Conservation (phyloP, 768 basidiomycete genomes). For the Crepidotus variabilis region DNA sequence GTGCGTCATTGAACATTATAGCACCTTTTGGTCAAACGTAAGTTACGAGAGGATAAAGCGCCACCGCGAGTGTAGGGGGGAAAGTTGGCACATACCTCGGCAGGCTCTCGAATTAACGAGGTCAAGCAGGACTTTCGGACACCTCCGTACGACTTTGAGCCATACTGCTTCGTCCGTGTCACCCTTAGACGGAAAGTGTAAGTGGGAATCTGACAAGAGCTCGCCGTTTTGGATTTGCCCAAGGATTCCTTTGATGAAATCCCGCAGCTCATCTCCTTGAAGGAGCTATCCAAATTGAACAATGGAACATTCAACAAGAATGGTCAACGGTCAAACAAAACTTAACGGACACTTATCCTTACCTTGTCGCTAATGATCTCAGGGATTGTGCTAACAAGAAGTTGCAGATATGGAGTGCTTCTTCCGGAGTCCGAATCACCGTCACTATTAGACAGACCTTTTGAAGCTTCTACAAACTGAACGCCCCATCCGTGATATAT, state of each 20-base stretch:
- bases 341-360: conserved; percentile 25
- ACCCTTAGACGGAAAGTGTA: conserved; percentile 14
- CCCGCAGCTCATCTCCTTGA: conserved; percentile 66
- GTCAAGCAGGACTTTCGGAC: conserved; percentile 79
- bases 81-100: conserved; percentile 53
- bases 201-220: conserved; percentile 24
- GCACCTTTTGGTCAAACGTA: conserved; percentile 55
- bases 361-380: conserved; percentile 74
- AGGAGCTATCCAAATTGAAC: conserved; percentile 44
- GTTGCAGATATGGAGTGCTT: conserved; percentile 54
- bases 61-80: background rate
- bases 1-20: conserved; percentile 92
- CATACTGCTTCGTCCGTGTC: conserved; percentile 40
- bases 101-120: conserved; percentile 95
- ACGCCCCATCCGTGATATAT: conserved; percentile 73
- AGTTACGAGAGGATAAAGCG: background rate
- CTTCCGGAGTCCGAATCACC: conserved; percentile 25
- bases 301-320: conserved; percentile 10
- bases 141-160: conserved; percentile 74
- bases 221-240: conserved; percentile 52
- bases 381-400: conserved; percentile 61
- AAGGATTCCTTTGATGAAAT: conserved; percentile 72
- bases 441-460: conserved; percentile 20
- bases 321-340: conserved; percentile 16
- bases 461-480: conserved; percentile 37